Base-by-base conservation (phyloP, 805 yeast species). In the Metschnikowia santaceciliae region DNA sequence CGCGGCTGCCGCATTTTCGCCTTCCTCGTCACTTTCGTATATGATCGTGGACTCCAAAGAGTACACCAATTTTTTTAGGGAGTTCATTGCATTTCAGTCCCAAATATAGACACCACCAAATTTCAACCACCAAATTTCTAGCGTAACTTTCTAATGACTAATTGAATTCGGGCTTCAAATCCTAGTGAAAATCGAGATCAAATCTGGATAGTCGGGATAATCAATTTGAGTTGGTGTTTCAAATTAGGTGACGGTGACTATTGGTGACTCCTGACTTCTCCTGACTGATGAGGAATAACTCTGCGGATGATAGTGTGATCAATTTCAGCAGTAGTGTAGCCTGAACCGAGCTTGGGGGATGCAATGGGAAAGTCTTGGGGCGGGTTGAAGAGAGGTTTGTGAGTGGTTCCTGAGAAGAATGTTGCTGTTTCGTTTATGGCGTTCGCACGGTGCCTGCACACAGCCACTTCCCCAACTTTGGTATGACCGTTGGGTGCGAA, bases 51-150 rank as follows among this genome's bases (percentile, higher is more conserved):
- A 20, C 38, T 42, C 46, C 39, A 58, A 47, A 6, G 60, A 55
- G 37, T 46, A 39, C 19, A 53, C 61, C 53, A 58, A 50, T 43
- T 51, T 54, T 34, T 58, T 58, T 33, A 58, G 38, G 45, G 61
- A 51, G 45, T 58, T 58, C 61, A 58, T 58, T 47, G 58, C 56
- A 50, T 57, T 30, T 47, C 45, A 42, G 15, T 26, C 32, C 11
- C 13, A 13, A 11, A 11, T 14, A 36, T 14, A 17, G 22, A 11
- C 14, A 19, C 11, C 22, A 36, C 22, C 30, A 26, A 26, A 26
- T 3, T 26, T 26, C 30, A 26, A 26, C 30, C 11, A 26, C 30
- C 30, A 10, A 26, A 8, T 8, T 26, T 26, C 30, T 26, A 26
- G 30, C 30, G 30, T 26, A 26, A 26, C 30, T 26, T 26, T 26